A percentile compares a stretch with the other conserved stretches of the same genome.
phyloP scores from a whole-genome alignment of 345 rosid genomes.

The Microcos paniculata region DNA sequence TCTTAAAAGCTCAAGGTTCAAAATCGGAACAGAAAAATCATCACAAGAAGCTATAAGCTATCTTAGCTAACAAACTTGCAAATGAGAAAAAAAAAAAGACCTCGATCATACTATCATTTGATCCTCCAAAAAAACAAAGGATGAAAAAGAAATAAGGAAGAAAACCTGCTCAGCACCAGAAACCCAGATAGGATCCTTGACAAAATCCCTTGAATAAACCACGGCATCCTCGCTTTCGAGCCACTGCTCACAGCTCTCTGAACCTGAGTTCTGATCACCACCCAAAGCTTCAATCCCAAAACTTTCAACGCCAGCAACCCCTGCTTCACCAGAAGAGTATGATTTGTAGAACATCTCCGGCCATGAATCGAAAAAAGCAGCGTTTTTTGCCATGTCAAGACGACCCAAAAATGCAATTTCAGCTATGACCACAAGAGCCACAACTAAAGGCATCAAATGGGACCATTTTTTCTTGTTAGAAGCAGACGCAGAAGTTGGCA shows the following conservation, averaged over 20 bases:
- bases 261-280: slow-evolving; percentile 18
- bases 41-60: neutral
- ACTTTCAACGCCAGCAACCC: slow-evolving; percentile 14
- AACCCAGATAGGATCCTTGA: slow-evolving; percentile 64
- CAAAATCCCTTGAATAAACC: slow-evolving; percentile 67
- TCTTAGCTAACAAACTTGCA: neutral
- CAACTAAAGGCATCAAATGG: slow-evolving; percentile 59
- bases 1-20: neutral
- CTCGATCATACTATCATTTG: neutral
- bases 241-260: slow-evolving; percentile 74
- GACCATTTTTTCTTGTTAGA: slow-evolving; percentile 55
- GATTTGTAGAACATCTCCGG: slow-evolving; percentile 54
- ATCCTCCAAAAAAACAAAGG: neutral
- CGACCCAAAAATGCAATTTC: slow-evolving; percentile 86
- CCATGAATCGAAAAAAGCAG: slow-evolving; percentile 64
- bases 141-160: slow-evolving; percentile 5
- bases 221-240: slow-evolving; percentile 69
- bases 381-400: slow-evolving; percentile 66
- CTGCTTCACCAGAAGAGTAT: slow-evolving; percentile 12
- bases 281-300: neutral
- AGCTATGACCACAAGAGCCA: slow-evolving; percentile 61
- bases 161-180: slow-evolving; percentile 53
- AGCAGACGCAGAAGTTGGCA: slow-evolving; percentile 30
- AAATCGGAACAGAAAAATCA: neutral
- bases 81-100: neutral